These are phyloP conservation scores for Phytophthora hibernalis DNA, from an alignment of 352 stramenopile species.

Conservation along the genomic window DNA sequence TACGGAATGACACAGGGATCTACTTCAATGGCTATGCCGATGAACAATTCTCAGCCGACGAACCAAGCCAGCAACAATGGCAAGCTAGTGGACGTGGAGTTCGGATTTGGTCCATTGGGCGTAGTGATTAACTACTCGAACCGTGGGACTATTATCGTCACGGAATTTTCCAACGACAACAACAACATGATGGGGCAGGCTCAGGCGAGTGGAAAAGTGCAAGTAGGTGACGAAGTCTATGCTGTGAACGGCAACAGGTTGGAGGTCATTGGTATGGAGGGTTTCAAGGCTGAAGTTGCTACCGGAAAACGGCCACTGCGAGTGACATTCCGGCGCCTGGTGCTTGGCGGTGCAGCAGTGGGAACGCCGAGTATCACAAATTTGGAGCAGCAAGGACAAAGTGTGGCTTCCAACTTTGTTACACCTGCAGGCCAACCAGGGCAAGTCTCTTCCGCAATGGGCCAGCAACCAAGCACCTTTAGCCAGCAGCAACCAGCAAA, in stretches of 20 bases:
- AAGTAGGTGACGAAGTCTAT: conserved; percentile 80
- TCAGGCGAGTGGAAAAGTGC: conserved; percentile 71
- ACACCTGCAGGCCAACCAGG: conserved; percentile 10
- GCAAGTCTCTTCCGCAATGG: conserved; percentile 23
- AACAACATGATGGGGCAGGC: conserved; percentile 78
- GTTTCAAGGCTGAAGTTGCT: conserved; percentile 76
- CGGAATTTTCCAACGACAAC: conserved; percentile 79
- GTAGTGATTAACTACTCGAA: conserved; percentile 89
- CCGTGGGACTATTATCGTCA: conserved; percentile 76
- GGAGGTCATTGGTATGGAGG: conserved; percentile 80
- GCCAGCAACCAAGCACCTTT: conserved; percentile 30
- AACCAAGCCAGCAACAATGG: conserved; percentile 30
- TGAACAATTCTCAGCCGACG: conserved; percentile 12
- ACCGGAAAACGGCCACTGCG: conserved; percentile 65
- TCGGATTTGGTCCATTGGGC: conserved; percentile 70
- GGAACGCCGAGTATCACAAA: conserved; percentile 1
- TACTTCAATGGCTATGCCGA: conserved; percentile 11
- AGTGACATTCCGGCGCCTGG: conserved; percentile 70
- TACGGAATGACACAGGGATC: conserved; percentile 23
- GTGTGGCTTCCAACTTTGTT: conserved; percentile 7
- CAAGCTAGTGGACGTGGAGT: conserved; percentile 70
- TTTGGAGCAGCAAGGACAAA: conserved; percentile 13
- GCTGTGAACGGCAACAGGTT: conserved; percentile 76
- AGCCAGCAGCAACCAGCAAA: conserved; percentile 12
- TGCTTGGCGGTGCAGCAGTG: conserved; percentile 5